Base-by-base conservation (phyloP, 2,329 filamentous ascomycete species). In the Trichothecium roseum region DNA sequence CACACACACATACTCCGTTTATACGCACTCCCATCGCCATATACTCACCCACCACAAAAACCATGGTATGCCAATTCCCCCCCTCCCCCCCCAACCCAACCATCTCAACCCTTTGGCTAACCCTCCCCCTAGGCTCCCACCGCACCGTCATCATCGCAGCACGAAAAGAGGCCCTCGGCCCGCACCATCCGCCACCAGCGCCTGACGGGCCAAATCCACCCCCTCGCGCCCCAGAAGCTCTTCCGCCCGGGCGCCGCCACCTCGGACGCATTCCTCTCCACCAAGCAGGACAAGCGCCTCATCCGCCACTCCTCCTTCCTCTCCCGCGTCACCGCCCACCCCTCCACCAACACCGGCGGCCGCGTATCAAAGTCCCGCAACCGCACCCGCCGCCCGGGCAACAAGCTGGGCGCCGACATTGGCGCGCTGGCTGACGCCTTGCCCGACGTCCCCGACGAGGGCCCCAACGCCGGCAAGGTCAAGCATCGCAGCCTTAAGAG, bases 291-390 rank as follows among this genome's bases (percentile, higher is more conserved):
- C 64, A 94, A 89, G 64, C 82, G 81, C 17, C 64, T 70, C 24
- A 84, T 93, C 48, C 88, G 87, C 53, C 85, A 85, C 66, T 81
- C 82, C 0, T 63, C 78, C 12, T 86, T 96, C 44, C 66, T 94
- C 18, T 80, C 77, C 15, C 82, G 79, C 43, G 82, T 94, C 48
- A 28, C 37, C 30, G 65, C 78, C 45, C 85, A 87, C 45, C 60
- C 67, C 6, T 52, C 44, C 50, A 20, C 38, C 28, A 5, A 42
- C 44, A 41, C 40, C 48, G 12, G 44, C 37, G 40, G 40, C 32
- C 49, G 44, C 39, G 31, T 42, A 14, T 27, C 42, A 15, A 33
- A 33, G 31, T 18, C 30, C 27, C 15, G 26, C 13, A 10, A 26
- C 3, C 63, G 40, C 48, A 57, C 36, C 55, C 54, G 51, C 68